Base-by-base conservation (phyloP, 2,329 filamentous ascomycete genomes). In the Ilyonectria destructans region DNA sequence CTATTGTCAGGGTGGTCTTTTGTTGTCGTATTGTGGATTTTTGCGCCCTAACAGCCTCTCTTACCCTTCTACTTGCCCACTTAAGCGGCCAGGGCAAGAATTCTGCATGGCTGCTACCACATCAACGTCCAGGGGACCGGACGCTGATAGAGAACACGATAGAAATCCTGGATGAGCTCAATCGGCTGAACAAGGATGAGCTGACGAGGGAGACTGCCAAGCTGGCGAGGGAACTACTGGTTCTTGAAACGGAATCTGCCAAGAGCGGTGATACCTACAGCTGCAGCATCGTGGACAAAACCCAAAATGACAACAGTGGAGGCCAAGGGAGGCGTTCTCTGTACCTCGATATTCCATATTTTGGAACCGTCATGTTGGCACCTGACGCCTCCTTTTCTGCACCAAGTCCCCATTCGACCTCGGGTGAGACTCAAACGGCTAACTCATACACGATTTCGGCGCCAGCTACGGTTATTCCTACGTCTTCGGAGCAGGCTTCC, bases 1-100 rank as follows among this genome's bases (percentile, higher is more conserved):
- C 49, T 10, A n/a, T 66, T 9, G 57, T 55, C 4, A 56, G 19
- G 21, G 45, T 43, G 2, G 58, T 60, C 15, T 66, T 61, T 21
- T 61, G 52, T 26, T 66, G 63, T 23, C 56, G 63, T 1, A 13
- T 45, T 15, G 19, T 66, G 10, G 63, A 66, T 31, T 66, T 66
- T 46, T 66, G 51, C 31, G 63, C 63, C 19, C 19, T 62, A 5
- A 60, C 54, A 17, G 58, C 63, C 31, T 35, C 57, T 15, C 29
- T 61, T 21, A 43, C 51, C 6, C 51, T 66, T 35, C 31, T 66
- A 6, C 21, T 61, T 2, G 49, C 57, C 3, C 63, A 66, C 7
- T n/a, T 57, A n/a, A 55, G 33, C 48, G 40, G 57, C 31, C 49
- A 57, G 3, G 49, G 33, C 23, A 37, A 48, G n/a, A 33, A 59